Conservation (phyloP, 2,329 filamentous ascomycete species). For the Alternaria alternata region DNA sequence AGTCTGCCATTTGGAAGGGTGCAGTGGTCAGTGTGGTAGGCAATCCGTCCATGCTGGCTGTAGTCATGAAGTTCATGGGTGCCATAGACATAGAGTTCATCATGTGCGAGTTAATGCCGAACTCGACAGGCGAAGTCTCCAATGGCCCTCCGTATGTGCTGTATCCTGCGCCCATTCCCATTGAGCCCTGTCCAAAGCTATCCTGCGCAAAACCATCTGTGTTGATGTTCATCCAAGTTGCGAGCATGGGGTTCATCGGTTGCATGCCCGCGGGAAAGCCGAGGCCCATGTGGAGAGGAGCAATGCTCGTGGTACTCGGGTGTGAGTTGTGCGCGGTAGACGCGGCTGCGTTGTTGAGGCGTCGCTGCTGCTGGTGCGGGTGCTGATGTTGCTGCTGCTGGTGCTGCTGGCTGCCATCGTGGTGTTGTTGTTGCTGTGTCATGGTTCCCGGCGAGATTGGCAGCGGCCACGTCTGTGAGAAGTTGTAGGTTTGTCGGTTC, state of each 20-base stretch:
- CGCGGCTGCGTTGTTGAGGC: conserved; percentile 38
- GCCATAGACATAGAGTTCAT: conserved; percentile 20
- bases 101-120: conserved; percentile 52
- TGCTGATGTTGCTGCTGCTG: conserved; percentile 29
- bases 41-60: conserved; percentile 54
- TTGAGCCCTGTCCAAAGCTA: conserved; percentile 31
- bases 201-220: conserved; percentile 43
- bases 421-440: conserved; percentile 35
- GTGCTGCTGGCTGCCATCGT: conserved; percentile 19
- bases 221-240: conserved; percentile 56
- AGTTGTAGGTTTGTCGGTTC: conserved; percentile 42
- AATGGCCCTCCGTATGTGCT: conserved; percentile 52
- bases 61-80: conserved; percentile 44
- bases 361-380: conserved; percentile 38
- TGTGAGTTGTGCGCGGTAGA: conserved; percentile 32
- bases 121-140: conserved; percentile 58
- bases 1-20: conserved; percentile 66
- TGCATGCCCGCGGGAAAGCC: conserved; percentile 45
- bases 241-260: conserved; percentile 47
- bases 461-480: conserved; percentile 50
- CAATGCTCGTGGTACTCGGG: conserved; percentile 39
- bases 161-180: conserved; percentile 50
- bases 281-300: conserved; percentile 47
- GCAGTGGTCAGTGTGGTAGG: conserved; percentile 53
- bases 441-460: conserved; percentile 47